These are phyloP conservation scores for Arxiozyma bovina DNA, from an alignment of 1,139 yeast genomes.

Conservation along the genomic window DNA sequence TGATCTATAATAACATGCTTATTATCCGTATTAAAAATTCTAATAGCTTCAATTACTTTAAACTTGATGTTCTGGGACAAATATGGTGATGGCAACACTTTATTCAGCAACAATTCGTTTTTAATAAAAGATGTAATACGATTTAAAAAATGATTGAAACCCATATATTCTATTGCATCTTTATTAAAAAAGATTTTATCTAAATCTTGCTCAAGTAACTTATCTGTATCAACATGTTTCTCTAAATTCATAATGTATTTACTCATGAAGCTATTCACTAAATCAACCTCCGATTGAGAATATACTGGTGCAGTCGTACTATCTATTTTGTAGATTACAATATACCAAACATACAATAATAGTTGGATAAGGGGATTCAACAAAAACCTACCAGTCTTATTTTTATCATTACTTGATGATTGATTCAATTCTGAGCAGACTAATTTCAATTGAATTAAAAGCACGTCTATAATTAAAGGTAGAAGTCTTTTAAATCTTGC, in stretches of 20 bases:
- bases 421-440: constrained; percentile 12
- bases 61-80: constrained; percentile 6
- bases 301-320: not conserved
- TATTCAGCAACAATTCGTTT: constrained; percentile 13
- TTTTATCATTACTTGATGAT: not conserved
- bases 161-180: constrained; percentile 14
- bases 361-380: constrained; percentile 20
- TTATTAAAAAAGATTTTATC: constrained; percentile 16
- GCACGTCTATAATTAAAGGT: constrained; percentile 15
- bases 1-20: not conserved
- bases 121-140: constrained; percentile 11
- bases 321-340: constrained; percentile 8
- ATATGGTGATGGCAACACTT: constrained; percentile 10
- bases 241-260: constrained; percentile 14
- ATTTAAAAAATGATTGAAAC: constrained; percentile 16
- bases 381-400: constrained; percentile 9
- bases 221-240: constrained; percentile 15
- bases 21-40: constrained; percentile 2
- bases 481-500: constrained; percentile 5
- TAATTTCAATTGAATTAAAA: constrained; percentile 17
- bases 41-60: constrained; percentile 7
- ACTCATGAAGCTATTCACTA: constrained; percentile 14
- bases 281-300: constrained; percentile 7
- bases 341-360: constrained; percentile 16
- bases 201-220: constrained; percentile 14